These are phyloP conservation scores for Biscogniauxia mediterranea DNA, from an alignment of 2,329 filamentous ascomycete species.

Conservation along the genomic window DNA sequence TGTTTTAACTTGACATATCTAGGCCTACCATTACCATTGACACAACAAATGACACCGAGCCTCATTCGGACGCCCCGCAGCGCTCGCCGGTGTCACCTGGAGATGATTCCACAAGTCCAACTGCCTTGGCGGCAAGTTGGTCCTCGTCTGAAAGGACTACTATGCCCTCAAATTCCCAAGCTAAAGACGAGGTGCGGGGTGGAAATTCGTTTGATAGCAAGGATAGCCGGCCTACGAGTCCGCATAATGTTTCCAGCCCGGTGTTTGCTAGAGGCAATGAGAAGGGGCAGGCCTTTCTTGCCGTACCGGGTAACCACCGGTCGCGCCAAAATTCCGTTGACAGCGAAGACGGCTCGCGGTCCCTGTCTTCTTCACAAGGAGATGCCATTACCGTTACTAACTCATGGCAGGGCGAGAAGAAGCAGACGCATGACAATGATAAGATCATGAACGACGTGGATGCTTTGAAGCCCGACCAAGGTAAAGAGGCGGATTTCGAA, in stretches of 20 bases:
- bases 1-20: conserved; percentile 11
- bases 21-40: conserved; percentile 39
- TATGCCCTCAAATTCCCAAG: conserved; percentile 16
- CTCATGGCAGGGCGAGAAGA: conserved; percentile 38
- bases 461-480: conserved; percentile 72
- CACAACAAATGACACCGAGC: conserved; percentile 32
- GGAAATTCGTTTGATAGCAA: conserved; percentile 61
- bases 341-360: conserved; percentile 60
- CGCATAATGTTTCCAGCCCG: conserved; percentile 68
- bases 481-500: conserved; percentile 72
- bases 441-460: conserved; percentile 63
- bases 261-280: conserved; percentile 47
- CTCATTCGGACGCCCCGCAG: conserved; percentile 18
- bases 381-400: conserved; percentile 58
- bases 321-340: conserved; percentile 70
- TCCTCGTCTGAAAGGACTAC: conserved; percentile 25
- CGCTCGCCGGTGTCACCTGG: conserved; percentile 29
- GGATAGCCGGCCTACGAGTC: conserved; percentile 67
- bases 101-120: conserved; percentile 32
- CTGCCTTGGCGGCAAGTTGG: conserved; percentile 29
- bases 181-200: conserved; percentile 46
- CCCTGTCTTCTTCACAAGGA: conserved; percentile 56
- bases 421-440: conserved; percentile 41
- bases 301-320: conserved; percentile 60
- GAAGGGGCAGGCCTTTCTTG: conserved; percentile 54